Conservation (phyloP, 768 basidiomycete species). For the Amanita exitialis region DNA sequence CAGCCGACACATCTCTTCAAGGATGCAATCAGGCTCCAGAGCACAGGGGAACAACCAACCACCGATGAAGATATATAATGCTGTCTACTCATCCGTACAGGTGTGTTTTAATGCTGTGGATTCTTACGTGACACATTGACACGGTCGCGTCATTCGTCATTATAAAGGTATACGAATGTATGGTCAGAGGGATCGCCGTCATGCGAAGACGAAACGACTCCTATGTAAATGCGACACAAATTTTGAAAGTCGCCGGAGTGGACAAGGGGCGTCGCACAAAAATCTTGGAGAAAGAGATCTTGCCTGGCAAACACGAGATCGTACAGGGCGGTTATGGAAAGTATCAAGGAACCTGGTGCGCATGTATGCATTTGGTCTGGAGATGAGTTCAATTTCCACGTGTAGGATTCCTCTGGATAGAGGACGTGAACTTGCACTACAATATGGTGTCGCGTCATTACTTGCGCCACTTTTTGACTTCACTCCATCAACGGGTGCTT, state of each 20-base stretch:
- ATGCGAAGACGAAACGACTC: constrained; percentile 95
- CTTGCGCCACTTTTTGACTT: constrained; percentile 91
- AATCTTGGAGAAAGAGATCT: constrained; percentile 94
- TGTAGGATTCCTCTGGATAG: constrained; percentile 91
- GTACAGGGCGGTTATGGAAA: constrained; percentile 99
- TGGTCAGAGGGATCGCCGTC: constrained; percentile 96
- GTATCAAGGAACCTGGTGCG: constrained; percentile 98
- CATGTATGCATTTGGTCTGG: constrained; percentile 7
- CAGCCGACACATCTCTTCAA: constrained; percentile 15
- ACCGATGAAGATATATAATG: constrained; percentile 86
- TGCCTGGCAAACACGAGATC: constrained; percentile 93
- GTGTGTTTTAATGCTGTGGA: constrained; percentile 18
- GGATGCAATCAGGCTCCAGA: constrained; percentile 40
- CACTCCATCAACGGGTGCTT: constrained; percentile 63
- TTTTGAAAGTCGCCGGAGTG: constrained; percentile 96
- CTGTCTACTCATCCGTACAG: constrained; percentile 87
- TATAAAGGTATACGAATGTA: constrained; percentile 87
- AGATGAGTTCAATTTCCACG: background rate
- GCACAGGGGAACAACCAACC: constrained; percentile 32
- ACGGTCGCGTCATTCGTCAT: constrained; percentile 24
- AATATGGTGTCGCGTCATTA: constrained; percentile 85
- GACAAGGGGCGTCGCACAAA: constrained; percentile 96
- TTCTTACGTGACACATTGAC: constrained; percentile 16
- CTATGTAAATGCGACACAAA: constrained; percentile 97
- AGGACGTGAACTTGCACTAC: constrained; percentile 85